Conservation (phyloP, 2,329 filamentous ascomycete species). For the Phyllosticta capitalensis region DNA sequence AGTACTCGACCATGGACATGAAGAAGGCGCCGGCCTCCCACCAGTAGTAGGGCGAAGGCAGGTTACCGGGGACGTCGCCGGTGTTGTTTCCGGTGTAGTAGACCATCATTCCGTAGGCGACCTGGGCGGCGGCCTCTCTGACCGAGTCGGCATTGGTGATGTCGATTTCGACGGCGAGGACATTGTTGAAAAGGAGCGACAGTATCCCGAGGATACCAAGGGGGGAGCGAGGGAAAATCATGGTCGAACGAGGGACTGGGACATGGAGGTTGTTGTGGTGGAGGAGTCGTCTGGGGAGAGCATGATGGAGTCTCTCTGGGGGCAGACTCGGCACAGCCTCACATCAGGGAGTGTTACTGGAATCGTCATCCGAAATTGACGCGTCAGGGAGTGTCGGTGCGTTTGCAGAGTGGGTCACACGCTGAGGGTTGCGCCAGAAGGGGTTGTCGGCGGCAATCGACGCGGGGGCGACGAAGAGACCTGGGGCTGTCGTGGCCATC, state of each 20-base stretch:
- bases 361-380: conserved; percentile 10
- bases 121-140: conserved; percentile 34
- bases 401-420: conserved; percentile 8
- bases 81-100: conserved; percentile 53
- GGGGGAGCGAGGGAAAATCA: conserved; percentile 5
- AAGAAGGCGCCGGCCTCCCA: conserved; percentile 18
- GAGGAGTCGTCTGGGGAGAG: no score
- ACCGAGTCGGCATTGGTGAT: conserved; percentile 19
- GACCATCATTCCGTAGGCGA: conserved; percentile 36
- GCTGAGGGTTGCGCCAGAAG: background rate
- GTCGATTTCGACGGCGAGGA: conserved; percentile 8
- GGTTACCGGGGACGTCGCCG: conserved; percentile 45
- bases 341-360: background rate
- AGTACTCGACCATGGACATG: conserved; percentile 14
- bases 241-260: conserved; percentile 11
- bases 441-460: background rate
- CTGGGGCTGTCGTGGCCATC: background rate
- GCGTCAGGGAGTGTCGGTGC: conserved; percentile 10
- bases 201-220: conserved; percentile 10
- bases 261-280: background rate
- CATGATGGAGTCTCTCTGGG: conserved; percentile 1
- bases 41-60: conserved; percentile 19
- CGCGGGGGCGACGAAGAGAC: background rate
- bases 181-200: conserved; percentile 10
- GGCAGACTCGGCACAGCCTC: conserved; percentile 1